These are phyloP conservation scores for Phytopythium helicoides DNA, from an alignment of 352 stramenopile genomes.

Conservation along the genomic window DNA sequence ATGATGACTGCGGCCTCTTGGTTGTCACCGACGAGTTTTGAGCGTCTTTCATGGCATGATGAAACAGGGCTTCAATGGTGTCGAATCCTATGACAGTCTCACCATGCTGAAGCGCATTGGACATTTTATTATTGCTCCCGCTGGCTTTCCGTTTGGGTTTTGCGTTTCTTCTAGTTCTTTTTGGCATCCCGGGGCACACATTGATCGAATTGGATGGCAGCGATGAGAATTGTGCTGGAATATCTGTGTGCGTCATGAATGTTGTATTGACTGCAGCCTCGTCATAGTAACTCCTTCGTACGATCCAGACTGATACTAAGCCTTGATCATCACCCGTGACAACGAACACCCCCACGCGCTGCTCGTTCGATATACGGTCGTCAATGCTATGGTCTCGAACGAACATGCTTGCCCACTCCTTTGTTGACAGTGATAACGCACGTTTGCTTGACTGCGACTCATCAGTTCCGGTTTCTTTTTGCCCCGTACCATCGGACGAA, in stretches of 20 bases:
- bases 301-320: constrained; percentile 34
- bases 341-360: constrained; percentile 27
- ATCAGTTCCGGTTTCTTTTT: background rate
- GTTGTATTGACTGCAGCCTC: background rate
- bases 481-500: background rate
- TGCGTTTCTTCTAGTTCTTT: background rate
- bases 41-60: constrained; percentile 21
- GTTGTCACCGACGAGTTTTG: background rate
- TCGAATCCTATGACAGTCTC: constrained; percentile 57
- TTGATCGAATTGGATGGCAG: background rate
- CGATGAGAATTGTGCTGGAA: background rate
- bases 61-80: constrained; percentile 43
- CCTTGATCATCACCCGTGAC: constrained; percentile 45
- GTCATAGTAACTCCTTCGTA: constrained; percentile 10
- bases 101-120: constrained; percentile 45
- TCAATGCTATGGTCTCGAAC: constrained; percentile 20
- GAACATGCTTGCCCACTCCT: constrained; percentile 16
- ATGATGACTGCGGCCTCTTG: constrained; percentile 5
- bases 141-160: background rate
- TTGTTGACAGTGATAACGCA: constrained; percentile 7
- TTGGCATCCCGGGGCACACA: background rate
- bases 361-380: constrained; percentile 22
- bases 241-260: constrained; percentile 6
- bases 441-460: background rate
- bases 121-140: constrained; percentile 10